These are phyloP conservation scores for Neocucurbitaria cava DNA, from an alignment of 2,329 filamentous ascomycete species.

Conservation along the genomic window DNA sequence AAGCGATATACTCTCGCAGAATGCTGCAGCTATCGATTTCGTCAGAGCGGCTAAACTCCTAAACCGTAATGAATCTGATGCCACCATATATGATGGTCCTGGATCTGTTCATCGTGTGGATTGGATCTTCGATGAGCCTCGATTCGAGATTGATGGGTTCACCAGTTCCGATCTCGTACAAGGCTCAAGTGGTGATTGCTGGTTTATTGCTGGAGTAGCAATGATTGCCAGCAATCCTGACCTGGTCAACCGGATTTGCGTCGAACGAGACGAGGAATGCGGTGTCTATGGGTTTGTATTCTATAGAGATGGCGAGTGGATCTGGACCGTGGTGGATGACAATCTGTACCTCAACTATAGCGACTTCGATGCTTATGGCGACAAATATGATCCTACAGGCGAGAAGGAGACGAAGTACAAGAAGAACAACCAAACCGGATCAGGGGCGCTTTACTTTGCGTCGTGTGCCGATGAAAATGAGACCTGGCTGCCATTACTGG, in stretches of 20 bases:
- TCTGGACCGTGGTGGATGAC: conserved; percentile 89
- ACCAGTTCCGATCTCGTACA: conserved; percentile 80
- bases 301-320: conserved; percentile 71
- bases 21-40: conserved; percentile 27
- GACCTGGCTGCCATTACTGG: conserved; percentile 80
- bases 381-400: conserved; percentile 66
- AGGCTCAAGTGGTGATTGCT: conserved; percentile 81
- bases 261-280: conserved; percentile 73
- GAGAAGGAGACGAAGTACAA: conserved; percentile 68
- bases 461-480: conserved; percentile 77
- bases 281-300: conserved; percentile 90
- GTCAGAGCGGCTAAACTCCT: conserved; percentile 69
- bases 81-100: conserved; percentile 18
- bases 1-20: conserved; percentile 26
- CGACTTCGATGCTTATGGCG: conserved; percentile 77
- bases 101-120: conserved; percentile 50
- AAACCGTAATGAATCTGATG: conserved; percentile 25
- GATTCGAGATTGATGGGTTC: conserved; percentile 79
- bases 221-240: conserved; percentile 75
- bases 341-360: conserved; percentile 81
- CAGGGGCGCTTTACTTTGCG: conserved; percentile 78
- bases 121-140: conserved; percentile 77
- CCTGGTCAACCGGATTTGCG: conserved; percentile 75
- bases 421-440: conserved; percentile 74
- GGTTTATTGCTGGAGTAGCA: conserved; percentile 81